Evolutionary conservation across 2,329 filamentous ascomycete species (phyloP).

Genomic region (Cytospora schulzeri): DNA sequence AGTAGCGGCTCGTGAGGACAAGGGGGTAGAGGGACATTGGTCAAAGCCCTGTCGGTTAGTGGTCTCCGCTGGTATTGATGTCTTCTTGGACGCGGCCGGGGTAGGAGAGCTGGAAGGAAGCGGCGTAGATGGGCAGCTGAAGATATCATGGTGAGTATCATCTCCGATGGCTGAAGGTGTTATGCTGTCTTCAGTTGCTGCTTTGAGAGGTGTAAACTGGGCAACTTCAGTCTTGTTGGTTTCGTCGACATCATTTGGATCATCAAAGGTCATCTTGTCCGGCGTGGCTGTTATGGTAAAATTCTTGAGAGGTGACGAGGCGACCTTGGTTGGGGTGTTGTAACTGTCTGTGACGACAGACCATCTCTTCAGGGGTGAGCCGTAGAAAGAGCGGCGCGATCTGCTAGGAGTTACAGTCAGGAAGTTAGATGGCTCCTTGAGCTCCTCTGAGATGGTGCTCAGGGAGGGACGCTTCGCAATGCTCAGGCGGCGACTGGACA

Average conservation of each 20-base stretch:
- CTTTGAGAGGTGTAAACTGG: neutral
- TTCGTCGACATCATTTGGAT: neutral
- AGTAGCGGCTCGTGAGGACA: neutral
- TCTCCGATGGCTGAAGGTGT: neutral
- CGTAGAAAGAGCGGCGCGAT: neutral
- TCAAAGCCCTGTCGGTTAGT: neutral
- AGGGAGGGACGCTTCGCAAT: slow-evolving; percentile 11
- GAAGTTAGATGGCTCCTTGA: neutral
- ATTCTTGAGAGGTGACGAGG: slow-evolving; percentile 31
- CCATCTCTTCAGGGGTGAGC: slow-evolving; percentile 12
- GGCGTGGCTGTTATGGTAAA: slow-evolving; percentile 36
- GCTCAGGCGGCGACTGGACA: slow-evolving; percentile 3
- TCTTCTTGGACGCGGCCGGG: neutral
- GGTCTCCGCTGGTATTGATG: neutral
- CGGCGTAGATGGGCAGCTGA: neutral
- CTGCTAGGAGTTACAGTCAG: neutral
- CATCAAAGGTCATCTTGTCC: slow-evolving; percentile 29
- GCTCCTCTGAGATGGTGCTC: slow-evolving; percentile 18
- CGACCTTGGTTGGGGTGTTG: slow-evolving; percentile 32
- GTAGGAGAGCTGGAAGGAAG: neutral
- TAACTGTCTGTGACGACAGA: slow-evolving; percentile 4
- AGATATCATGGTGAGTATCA: neutral
- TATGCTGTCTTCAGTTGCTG: neutral
- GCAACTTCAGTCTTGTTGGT: neutral
- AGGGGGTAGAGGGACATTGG: neutral